phyloP scores from a whole-genome alignment of 176 grass and related monocot species.

The Cenchrus americanus region DNA sequence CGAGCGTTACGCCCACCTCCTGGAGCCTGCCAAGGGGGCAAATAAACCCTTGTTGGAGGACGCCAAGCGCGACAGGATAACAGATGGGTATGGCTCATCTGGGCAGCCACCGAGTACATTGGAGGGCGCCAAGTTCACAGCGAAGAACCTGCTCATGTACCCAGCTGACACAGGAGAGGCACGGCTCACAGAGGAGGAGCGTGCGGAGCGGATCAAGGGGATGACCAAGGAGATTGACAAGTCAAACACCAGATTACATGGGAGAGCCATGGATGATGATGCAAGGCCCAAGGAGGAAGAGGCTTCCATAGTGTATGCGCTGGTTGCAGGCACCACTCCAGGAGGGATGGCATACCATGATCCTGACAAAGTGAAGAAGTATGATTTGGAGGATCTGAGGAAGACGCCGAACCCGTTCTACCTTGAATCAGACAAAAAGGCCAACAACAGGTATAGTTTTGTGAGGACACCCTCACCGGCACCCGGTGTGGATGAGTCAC shows the following conservation, averaged over 20 bases:
- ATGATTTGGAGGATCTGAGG: slow-evolving; percentile 93
- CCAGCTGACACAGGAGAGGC: slow-evolving; percentile 68
- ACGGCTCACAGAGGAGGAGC: slow-evolving; percentile 74
- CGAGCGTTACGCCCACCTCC: slow-evolving; percentile 77
- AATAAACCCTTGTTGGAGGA: slow-evolving; percentile 49
- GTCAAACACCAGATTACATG: slow-evolving; percentile 73
- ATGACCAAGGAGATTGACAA: slow-evolving; percentile 84
- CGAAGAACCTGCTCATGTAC: slow-evolving; percentile 97
- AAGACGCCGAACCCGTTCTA: slow-evolving; percentile 86
- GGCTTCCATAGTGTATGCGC: slow-evolving; percentile 68
- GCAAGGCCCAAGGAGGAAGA: slow-evolving; percentile 66
- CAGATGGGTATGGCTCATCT: slow-evolving; percentile 88
- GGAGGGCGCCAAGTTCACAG: slow-evolving; percentile 72
- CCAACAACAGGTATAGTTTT: slow-evolving; percentile 79
- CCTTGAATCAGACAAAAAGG: slow-evolving; percentile 70
- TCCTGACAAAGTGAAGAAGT: slow-evolving; percentile 73
- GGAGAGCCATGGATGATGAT: slow-evolving; percentile 53
- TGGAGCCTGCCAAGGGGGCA: slow-evolving; percentile 51
- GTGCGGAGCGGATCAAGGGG: slow-evolving; percentile 66
- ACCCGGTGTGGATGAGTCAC: slow-evolving; percentile 87
- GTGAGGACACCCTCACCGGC: slow-evolving; percentile 88
- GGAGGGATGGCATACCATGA: slow-evolving; percentile 63
- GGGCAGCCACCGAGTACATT: slow-evolving; percentile 75
- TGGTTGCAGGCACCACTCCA: slow-evolving; percentile 70
- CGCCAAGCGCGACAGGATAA: slow-evolving; percentile 72